phyloP scores from a whole-genome alignment of 2,329 filamentous ascomycete genomes.

The Diaporthe vaccinii region DNA sequence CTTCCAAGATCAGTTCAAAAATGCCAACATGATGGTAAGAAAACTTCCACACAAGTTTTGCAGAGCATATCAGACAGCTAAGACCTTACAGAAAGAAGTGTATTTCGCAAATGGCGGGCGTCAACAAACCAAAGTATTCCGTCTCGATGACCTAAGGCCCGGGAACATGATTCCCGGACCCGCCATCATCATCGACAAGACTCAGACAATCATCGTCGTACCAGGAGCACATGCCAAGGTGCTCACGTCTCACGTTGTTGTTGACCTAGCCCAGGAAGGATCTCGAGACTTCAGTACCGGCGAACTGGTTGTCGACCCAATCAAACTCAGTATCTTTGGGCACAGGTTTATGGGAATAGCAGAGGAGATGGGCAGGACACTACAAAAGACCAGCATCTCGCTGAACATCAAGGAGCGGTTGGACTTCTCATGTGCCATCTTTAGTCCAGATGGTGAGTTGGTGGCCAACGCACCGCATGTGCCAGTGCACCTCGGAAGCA shows the following conservation, averaged over 20 bases:
- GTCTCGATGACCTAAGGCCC: neutral
- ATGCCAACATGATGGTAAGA: slow-evolving; percentile 18
- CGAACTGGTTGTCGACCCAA: slow-evolving; percentile 55
- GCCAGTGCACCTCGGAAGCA: slow-evolving; percentile 57
- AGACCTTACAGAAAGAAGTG: slow-evolving; percentile 11
- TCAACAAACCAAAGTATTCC: slow-evolving; percentile 38
- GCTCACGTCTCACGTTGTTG: slow-evolving; percentile 48
- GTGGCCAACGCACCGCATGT: slow-evolving; percentile 58
- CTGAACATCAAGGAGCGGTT: slow-evolving; percentile 61
- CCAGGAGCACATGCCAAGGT: slow-evolving; percentile 36
- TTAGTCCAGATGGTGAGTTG: slow-evolving; percentile 56
- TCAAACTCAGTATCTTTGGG: slow-evolving; percentile 67
- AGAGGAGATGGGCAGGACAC: slow-evolving; percentile 69
- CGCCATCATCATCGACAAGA: slow-evolving; percentile 45
- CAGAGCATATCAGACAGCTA: neutral
- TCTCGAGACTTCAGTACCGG: neutral
- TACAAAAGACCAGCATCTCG: slow-evolving; percentile 68
- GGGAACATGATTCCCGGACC: slow-evolving; percentile 43
- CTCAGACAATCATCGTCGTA: slow-evolving; percentile 38
- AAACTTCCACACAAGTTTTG: too few relatives aligned
- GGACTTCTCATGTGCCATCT: slow-evolving; percentile 59
- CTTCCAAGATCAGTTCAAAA: slow-evolving; percentile 18
- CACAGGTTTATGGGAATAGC: slow-evolving; percentile 72
- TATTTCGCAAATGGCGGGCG: slow-evolving; percentile 41
- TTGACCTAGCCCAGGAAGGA: slow-evolving; percentile 25